Evolutionary conservation across 495 filamentous ascomycete genomes (phyloP), one percentile per base, ranked within the genome.

Genomic region (Cetradonia linearis): DNA sequence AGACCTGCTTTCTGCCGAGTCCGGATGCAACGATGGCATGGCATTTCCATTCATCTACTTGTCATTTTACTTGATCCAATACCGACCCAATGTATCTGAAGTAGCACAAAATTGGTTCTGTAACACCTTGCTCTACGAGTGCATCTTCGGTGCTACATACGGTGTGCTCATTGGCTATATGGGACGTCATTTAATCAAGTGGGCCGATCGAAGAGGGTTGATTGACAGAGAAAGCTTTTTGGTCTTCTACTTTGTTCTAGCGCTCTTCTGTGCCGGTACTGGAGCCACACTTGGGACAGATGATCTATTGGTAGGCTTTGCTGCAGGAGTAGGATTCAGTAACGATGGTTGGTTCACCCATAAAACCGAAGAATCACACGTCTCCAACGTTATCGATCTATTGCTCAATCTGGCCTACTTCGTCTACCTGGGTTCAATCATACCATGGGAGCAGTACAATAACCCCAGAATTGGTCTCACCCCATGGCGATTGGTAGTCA

Each of bases 1-100:
- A 74, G 94, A 99, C 71, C 64, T 99, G 14, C 79, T 99, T 36
- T 97, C 94, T 16, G 92, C 92, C 60, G 94, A 99, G 72, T 97
- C 94, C 1, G 94, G 94, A 28, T 99, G 94, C 78, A 99, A 99
- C 75, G 94, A 99, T 71, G 94, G 94, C 72, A 97, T 97, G 94
- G 93, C 94, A 20, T 99, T 99, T 73, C 94, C 94, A 8, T 99
- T 99, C 73, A 85, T 99, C 69, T 99, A 97, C 70, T 79, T 97
- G 18, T 81, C 86, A 2, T 77, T 95, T 50, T 97, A 97, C 67
- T 80, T 97, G 58, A 88, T 95, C 59, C 81, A 83, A 25, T 94
- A 91, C 68, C 75, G 85, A 56, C 83, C 82, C 4, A 69, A 88
- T 64, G 78, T 84, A 7, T 72, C 73, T 44, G 68, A 86, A 54